Conservation (phyloP, 1,284 basidiomycete genomes). For the Boletus albobrunnescens region DNA sequence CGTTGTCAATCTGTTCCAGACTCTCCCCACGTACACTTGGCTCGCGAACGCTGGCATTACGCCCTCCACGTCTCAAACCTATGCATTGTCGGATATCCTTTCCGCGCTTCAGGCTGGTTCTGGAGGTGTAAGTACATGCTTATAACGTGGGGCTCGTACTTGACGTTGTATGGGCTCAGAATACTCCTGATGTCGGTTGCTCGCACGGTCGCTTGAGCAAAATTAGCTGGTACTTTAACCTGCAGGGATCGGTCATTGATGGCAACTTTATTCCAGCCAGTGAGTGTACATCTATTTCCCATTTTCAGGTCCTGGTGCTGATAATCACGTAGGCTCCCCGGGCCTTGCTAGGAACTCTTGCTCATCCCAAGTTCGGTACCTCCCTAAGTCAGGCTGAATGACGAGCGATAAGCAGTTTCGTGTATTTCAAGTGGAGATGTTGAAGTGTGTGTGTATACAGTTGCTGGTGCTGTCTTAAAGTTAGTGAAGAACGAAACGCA, state of each 20-base stretch:
- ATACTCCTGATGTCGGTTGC: conserved; percentile 60
- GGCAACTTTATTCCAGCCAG: conserved; percentile 60
- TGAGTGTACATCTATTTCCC: conserved; percentile 29
- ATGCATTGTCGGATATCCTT: conserved; percentile 56
- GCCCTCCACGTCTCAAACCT: conserved; percentile 55
- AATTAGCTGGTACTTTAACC: conserved; percentile 65
- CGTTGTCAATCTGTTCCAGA: conserved; percentile 63
- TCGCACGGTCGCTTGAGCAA: conserved; percentile 43
- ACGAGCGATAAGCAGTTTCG: neutral
- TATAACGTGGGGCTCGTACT: neutral
- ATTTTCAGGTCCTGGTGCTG: neutral
- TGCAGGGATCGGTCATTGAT: conserved; percentile 64
- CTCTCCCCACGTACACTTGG: conserved; percentile 63
- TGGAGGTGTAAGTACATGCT: conserved; percentile 34
- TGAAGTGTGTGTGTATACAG: neutral
- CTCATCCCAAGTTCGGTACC: conserved; percentile 56
- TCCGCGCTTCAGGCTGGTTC: conserved; percentile 53
- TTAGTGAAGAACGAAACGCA: neutral
- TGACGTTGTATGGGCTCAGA: conserved; percentile 29
- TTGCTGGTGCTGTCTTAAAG: too few relatives aligned
- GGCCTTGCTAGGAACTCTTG: conserved; percentile 54
- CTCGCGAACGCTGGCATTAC: conserved; percentile 66
- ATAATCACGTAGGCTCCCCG: conserved; percentile 43
- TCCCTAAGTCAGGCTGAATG: conserved; percentile 46
- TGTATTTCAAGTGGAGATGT: neutral